Base-by-base conservation (phyloP, 2,329 filamentous ascomycete species). In the Arthroderma sp. region DNA sequence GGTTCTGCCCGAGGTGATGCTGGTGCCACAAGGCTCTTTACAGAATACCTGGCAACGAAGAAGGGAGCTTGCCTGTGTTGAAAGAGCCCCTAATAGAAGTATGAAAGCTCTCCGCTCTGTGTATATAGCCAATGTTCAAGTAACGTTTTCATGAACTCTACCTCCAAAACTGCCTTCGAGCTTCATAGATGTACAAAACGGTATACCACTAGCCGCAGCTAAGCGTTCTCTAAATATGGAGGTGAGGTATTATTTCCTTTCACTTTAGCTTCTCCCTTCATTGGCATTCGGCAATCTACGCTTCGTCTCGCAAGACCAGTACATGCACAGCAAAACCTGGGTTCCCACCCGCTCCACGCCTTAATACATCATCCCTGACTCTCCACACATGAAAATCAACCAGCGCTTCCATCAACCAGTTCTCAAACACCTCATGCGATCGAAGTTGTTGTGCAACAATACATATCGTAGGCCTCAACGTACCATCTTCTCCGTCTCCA, bases 401-500 rank as follows among this genome's bases (percentile, higher is more conserved):
- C 48, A 75, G 64, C 51, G 94, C 88, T 43, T 75, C 74, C 49
- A 68, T 69, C 40, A 94, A 65, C 85, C 88, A 96, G 9, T 71
- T 67, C 54, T 89, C 81, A 54, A 96, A 91, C 4, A 96, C 85
- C 31, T 88, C 82, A 2, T 84, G 77, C 29, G 85, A 81, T 29
- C 91, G 78, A 40, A 95, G 74, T 63, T 96, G 89, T 67, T 96
- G 89, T 27, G 85, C 89, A 42, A 96, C 73, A 4, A 96, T 64
- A 57, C 84, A 88, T 0, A 94, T 52, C 4, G 84, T 82, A 2
- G 82, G 74, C 39, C 7, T 51, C 37, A 29, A 4, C n/a, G 8
- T 34, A 7, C 3, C 34, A 10, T 31, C 27, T 6, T 4, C 29
- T 33, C 27, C 34, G 11, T 51, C 42, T 38, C 50, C 15, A 22